Percentiles rank a stretch among this genome's conserved stretches.
phyloP scores from a whole-genome alignment of 345 rosid genomes.

The Euclidium syriacum region DNA sequence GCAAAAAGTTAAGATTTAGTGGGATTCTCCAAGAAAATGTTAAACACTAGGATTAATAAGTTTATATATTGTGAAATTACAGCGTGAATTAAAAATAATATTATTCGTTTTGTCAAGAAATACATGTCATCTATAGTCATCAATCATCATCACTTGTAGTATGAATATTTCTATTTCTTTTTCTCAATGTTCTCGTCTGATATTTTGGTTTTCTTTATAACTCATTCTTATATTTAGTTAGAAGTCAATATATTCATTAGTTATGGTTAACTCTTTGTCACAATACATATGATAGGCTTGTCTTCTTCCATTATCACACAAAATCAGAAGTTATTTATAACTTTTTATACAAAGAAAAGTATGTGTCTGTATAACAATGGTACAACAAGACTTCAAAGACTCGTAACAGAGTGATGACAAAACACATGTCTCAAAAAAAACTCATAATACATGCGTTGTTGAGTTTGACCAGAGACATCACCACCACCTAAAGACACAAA shows the following conservation, averaged over 20 bases:
- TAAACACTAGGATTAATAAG: neutral
- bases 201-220: neutral
- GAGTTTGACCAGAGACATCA: slow-evolving; percentile 16
- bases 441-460: slow-evolving; percentile 14
- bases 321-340: neutral
- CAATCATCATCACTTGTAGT: neutral
- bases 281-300: neutral
- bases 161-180: neutral
- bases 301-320: slow-evolving; percentile 1
- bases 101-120: too few species aligned
- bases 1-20: slow-evolving; percentile 12
- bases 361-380: neutral
- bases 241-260: neutral
- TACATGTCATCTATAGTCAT: too few species aligned
- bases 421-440: neutral
- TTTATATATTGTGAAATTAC: neutral
- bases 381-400: neutral
- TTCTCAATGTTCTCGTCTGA: neutral
- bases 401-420: slow-evolving; percentile 5
- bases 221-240: neutral
- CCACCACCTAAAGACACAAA: slow-evolving; percentile 16
- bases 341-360: neutral
- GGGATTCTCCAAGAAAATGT: slow-evolving; percentile 16
- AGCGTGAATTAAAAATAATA: too few species aligned
- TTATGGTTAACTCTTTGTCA: neutral